Conservation (phyloP, 192 early-diverging fungal genomes). For the Backusella liffmaniae region DNA sequence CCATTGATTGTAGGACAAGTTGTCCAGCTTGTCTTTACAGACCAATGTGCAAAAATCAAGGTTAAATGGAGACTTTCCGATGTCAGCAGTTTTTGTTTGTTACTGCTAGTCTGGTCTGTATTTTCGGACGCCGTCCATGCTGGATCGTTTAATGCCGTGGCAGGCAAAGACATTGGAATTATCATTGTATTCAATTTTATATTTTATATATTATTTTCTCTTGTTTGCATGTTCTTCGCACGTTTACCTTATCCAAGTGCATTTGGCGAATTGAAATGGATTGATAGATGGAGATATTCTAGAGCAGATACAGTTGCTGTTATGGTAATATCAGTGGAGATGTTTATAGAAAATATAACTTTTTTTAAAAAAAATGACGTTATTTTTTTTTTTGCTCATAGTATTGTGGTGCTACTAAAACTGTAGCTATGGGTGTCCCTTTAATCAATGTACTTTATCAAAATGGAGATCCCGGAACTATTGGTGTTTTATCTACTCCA, state of each 20-base stretch:
- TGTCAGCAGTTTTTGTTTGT: conserved; percentile 55
- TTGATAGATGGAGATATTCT: conserved; percentile 26
- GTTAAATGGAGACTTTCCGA: conserved; percentile 50
- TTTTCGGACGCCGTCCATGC: conserved; percentile 69
- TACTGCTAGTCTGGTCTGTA: conserved; percentile 70
- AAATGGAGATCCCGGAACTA: conserved; percentile 40
- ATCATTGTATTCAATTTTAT: conserved; percentile 48
- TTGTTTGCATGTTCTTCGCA: conserved; percentile 46
- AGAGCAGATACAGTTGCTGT: conserved; percentile 62
- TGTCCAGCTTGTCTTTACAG: conserved; percentile 45
- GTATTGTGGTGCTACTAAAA: conserved; percentile 74
- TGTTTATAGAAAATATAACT: background rate
- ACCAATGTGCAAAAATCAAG: conserved; percentile 43
- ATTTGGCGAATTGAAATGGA: conserved; percentile 27
- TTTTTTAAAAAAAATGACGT: background rate
- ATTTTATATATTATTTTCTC: conserved; percentile 52
- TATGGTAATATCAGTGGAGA: conserved; percentile 25
- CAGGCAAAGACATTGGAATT: conserved; percentile 48
- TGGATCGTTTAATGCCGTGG: conserved; percentile 47
- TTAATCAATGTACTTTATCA: conserved; percentile 70
- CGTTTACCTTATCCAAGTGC: conserved; percentile 36
- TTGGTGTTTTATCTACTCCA: conserved; percentile 61
- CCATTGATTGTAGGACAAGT: conserved; percentile 64
- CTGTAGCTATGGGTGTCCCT: conserved; percentile 75
- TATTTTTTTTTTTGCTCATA: conserved; percentile 10